Conservation (phyloP, 257 asterid genomes). For the Henckelia pumila region DNA sequence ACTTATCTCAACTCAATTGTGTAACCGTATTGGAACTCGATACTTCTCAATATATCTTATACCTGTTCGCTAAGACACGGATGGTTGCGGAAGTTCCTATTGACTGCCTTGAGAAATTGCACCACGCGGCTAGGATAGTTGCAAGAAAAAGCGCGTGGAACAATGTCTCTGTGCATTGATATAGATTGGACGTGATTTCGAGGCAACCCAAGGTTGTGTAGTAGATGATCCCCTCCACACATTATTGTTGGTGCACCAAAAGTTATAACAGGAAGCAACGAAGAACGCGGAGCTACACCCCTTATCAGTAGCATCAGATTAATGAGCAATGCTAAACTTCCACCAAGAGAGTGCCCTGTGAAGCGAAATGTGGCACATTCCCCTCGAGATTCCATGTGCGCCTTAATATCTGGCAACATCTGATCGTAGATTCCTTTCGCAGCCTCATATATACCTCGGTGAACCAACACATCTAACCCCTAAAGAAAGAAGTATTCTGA, state of each 20-base stretch:
- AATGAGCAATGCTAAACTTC: conserved; percentile 78
- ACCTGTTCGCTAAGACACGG: conserved; percentile 88
- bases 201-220: conserved; percentile 65
- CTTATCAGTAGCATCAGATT: conserved; percentile 84
- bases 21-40: not conserved
- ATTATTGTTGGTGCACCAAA: conserved; percentile 85
- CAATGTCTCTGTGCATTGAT: conserved; percentile 91
- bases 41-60: not conserved
- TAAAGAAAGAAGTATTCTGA: conserved; percentile 31
- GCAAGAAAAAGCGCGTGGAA: conserved; percentile 96
- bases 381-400: conserved; percentile 57
- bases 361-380: conserved; percentile 66
- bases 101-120: conserved; percentile 82
- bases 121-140: conserved; percentile 82
- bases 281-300: conserved; percentile 62
- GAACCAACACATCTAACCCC: conserved; percentile 87
- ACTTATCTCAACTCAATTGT: not conserved
- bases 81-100: conserved; percentile 72
- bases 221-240: conserved; percentile 93
- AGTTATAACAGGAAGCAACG: conserved; percentile 83
- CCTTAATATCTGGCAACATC: conserved; percentile 75
- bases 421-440: conserved; percentile 91
- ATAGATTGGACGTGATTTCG: conserved; percentile 67
- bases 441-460: conserved; percentile 96
- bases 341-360: conserved; percentile 97